Evolutionary conservation across 148 eudicot genomes (phyloP).

Genomic region (Rhododendron griersonianum): DNA sequence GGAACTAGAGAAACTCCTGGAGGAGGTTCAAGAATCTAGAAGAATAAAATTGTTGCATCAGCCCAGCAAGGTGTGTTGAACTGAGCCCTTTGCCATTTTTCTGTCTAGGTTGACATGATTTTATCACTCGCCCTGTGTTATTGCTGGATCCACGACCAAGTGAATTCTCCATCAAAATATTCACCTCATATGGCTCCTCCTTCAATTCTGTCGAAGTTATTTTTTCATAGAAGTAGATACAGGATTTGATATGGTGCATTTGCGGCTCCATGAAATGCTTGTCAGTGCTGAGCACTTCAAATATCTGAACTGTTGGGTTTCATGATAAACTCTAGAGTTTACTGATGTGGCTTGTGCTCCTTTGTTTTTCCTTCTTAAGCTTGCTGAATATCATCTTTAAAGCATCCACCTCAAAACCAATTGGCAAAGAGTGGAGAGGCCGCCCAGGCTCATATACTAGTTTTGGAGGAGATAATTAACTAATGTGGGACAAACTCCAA

Average conservation of each 20-base stretch:
- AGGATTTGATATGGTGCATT: background rate
- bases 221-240: background rate
- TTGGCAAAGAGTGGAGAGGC: too few relatives aligned
- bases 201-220: background rate
- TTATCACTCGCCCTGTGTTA: background rate
- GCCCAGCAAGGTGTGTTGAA: conserved; percentile 72
- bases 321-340: background rate
- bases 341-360: background rate
- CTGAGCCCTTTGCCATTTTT: background rate
- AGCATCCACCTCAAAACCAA: too few relatives aligned
- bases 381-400: background rate
- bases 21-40: conserved; percentile 94
- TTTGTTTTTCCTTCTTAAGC: conserved; percentile 3
- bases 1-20: conserved; percentile 81
- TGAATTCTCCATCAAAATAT: background rate
- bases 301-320: background rate
- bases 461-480: too few relatives aligned
- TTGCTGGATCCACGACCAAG: background rate
- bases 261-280: background rate
- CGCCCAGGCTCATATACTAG: too few relatives aligned
- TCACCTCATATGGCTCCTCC: background rate
- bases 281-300: background rate
- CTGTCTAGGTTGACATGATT: background rate
- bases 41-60: conserved; percentile 85
- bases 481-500: too few relatives aligned